Conservation (phyloP, 345 rosid species). For the Passiflora organensis region DNA sequence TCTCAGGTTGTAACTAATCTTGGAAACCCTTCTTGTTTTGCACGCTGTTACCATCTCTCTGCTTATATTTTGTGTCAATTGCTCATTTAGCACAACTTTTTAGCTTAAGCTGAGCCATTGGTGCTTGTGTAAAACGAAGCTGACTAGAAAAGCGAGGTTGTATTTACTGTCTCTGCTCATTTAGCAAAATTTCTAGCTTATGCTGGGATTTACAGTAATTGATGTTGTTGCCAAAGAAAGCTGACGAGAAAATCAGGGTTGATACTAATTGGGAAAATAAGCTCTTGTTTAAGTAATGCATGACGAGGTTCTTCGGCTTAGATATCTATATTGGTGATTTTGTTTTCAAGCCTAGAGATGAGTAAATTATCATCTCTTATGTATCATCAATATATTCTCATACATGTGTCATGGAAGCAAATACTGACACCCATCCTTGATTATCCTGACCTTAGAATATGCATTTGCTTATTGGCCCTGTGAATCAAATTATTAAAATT, state of each 20-base stretch:
- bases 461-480: background rate
- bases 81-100: background rate
- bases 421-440: background rate
- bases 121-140: background rate
- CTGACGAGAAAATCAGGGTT: background rate
- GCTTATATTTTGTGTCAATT: background rate
- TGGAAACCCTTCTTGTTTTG: background rate
- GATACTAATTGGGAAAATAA: background rate
- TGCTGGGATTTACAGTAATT: background rate
- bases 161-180: no score
- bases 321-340: no score
- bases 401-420: background rate
- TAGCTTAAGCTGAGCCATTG: background rate
- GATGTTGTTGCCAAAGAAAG: background rate
- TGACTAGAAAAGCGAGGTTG: background rate
- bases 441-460: background rate
- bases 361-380: background rate
- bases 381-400: background rate
- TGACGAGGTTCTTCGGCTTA: no score
- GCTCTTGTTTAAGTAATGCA: background rate
- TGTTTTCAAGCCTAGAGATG: background rate
- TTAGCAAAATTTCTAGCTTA: background rate
- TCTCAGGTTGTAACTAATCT: constrained; percentile 56
- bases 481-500: background rate
- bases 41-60: background rate